Conservation (phyloP, 176 grass and related monocot genomes). For the Canna indica region DNA sequence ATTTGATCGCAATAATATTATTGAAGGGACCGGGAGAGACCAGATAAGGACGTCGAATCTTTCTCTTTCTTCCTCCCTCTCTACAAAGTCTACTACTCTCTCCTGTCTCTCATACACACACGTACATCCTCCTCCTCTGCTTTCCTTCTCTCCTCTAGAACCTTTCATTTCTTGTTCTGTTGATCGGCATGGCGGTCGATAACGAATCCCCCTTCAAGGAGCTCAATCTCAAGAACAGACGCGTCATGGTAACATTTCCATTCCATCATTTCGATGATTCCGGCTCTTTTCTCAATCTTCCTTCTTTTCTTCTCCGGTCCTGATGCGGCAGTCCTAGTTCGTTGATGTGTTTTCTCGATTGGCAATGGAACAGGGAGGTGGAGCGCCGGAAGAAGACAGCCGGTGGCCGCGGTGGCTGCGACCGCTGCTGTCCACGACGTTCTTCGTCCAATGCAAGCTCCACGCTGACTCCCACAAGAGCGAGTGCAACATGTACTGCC, state of each 20-base stretch:
- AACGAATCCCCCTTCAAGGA: slow-evolving; percentile 33
- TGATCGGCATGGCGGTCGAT: slow-evolving; percentile 40
- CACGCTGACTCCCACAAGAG: slow-evolving; percentile 69
- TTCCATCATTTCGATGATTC: background rate
- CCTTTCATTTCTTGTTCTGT: background rate
- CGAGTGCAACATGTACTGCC: slow-evolving; percentile 98
- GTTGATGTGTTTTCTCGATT: slow-evolving; percentile 1
- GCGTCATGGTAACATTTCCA: slow-evolving; percentile 24
- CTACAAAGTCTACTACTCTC: slow-evolving; percentile 13
- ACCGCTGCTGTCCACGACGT: slow-evolving; percentile 67
- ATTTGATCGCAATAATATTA: too few species aligned
- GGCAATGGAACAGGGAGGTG: slow-evolving; percentile 17
- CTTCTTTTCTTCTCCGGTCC: background rate
- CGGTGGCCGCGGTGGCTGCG: slow-evolving; percentile 82
- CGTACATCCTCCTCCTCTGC: slow-evolving; percentile 3
- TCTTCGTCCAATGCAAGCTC: slow-evolving; percentile 85
- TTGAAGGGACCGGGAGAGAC: background rate
- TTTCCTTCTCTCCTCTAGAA: background rate
- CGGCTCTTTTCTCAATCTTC: background rate
- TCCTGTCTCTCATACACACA: background rate
- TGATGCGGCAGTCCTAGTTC: too few species aligned
- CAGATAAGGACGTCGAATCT: background rate
- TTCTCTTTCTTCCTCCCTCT: background rate
- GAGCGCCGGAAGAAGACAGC: slow-evolving; percentile 33
- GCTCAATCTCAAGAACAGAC: slow-evolving; percentile 33